A percentile compares a stretch with the other conserved stretches of the same genome.
These are phyloP conservation scores for Diaporthe amygdali DNA, from an alignment of 2,329 filamentous ascomycete species.

Conservation along the genomic window DNA sequence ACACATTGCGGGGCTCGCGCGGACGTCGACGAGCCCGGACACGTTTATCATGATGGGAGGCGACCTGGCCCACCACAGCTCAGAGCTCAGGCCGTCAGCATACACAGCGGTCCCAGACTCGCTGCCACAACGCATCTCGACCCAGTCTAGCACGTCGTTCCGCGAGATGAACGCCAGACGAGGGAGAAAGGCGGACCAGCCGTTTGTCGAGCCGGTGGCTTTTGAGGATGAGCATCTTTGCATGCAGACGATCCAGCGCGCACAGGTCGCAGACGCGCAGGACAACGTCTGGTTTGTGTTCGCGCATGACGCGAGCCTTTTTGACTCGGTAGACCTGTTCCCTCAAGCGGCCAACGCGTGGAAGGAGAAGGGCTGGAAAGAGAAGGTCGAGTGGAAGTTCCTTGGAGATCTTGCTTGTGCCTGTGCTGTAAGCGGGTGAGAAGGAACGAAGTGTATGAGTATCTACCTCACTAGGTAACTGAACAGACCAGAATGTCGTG, in stretches of 20 bases:
- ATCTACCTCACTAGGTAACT: no score
- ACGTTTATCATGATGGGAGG: conserved; percentile 32
- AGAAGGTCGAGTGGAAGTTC: conserved; percentile 28
- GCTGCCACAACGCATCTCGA: not conserved
- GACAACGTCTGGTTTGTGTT: conserved; percentile 26
- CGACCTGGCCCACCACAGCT: conserved; percentile 30
- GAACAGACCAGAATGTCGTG: no score
- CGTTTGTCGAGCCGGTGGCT: not conserved
- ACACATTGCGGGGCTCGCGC: conserved; percentile 29
- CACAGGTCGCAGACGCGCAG: conserved; percentile 28
- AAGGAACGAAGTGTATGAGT: not conserved
- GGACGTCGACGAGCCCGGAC: conserved; percentile 26
- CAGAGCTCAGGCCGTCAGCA: conserved; percentile 29
- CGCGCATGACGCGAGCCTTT: conserved; percentile 27
- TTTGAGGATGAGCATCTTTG: not conserved
- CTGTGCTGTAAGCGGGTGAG: not conserved
- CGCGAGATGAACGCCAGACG: conserved; percentile 16
- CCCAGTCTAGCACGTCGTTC: not conserved
- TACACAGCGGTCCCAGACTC: conserved; percentile 25
- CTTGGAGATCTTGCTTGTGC: conserved; percentile 18
- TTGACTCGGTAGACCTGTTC: conserved; percentile 25
- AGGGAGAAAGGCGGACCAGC: conserved; percentile 19
- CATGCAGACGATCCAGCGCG: conserved; percentile 24
- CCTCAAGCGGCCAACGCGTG: conserved; percentile 26
- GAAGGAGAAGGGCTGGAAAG: conserved; percentile 24